Evolutionary conservation across 2,329 filamentous ascomycete species (phyloP), one percentile per base, ranked within the genome.

Genomic region (Aspergillus carbonarius): DNA sequence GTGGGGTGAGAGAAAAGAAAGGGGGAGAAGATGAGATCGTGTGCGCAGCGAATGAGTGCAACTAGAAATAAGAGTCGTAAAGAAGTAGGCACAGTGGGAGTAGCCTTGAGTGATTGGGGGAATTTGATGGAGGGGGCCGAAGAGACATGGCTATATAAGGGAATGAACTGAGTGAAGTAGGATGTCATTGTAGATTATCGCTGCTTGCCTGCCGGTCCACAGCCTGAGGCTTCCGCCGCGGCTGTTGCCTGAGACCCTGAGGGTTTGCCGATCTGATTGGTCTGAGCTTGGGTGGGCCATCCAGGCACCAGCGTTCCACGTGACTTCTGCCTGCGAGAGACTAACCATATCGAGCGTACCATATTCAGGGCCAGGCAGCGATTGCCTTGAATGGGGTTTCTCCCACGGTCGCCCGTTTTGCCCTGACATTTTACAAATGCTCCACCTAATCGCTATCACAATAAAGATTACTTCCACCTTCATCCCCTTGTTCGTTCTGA

Each of bases 191-290:
- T 27, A 27, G 13, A n/a, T 17, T 12, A 23, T 3, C 25, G 46
- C 4, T 48, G 30, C 46, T 32, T 39, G 49, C 20, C 49, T 27
- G 32, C 34, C 20, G 37, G 18, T 8, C 50, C n/a, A 13, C 20
- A 42, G 50, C 50, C 35, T 53, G 23, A 53, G 50, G 50, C 50
- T 23, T 9, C 50, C 18, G 37, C n/a, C 35, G 35, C 37, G 23
- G 50, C 50, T 53, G 50, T 40, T 53, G 50, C 50, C 50, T 53
- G 35, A 30, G 35, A 32, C 50, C 37, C 35, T 53, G 23, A 30
- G 20, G 17, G 32, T 12, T 20, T 25, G 34, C 34, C 35, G n/a
- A n/a, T 32, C 15, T 53, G 50, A 53, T 53, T 53, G 50, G 50
- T 1, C 10, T 1, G 35, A 42, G 50, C 50, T 40, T 23, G 10